Conservation (phyloP, 495 filamentous ascomycete species). For the Aspergillus egyptiacus region DNA sequence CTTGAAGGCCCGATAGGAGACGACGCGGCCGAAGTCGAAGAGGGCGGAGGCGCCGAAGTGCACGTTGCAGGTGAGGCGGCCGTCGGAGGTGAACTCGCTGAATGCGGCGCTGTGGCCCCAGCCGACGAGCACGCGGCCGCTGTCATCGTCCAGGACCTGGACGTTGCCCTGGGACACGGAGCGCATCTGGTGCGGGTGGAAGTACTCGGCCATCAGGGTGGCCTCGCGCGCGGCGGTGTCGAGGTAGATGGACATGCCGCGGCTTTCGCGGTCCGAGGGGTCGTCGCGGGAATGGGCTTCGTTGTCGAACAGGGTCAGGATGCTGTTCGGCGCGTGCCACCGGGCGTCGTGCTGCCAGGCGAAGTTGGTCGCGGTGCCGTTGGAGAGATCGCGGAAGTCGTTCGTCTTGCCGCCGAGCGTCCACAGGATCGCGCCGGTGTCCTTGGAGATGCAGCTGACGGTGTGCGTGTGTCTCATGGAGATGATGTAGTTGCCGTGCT, state of each 20-base stretch:
- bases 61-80: slow-evolving; percentile 42
- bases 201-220: slow-evolving; percentile 22
- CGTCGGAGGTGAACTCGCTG: slow-evolving; percentile 49
- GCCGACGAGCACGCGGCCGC: slow-evolving; percentile 49
- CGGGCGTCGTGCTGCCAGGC: slow-evolving; percentile 52
- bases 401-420: slow-evolving; percentile 40
- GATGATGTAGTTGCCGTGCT: slow-evolving; percentile 46
- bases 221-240: slow-evolving; percentile 21
- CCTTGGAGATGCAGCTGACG: slow-evolving; percentile 32
- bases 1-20: slow-evolving; percentile 36
- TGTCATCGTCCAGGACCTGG: slow-evolving; percentile 47
- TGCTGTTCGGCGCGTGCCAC: slow-evolving; percentile 30
- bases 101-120: slow-evolving; percentile 53
- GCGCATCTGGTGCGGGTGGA: slow-evolving; percentile 30
- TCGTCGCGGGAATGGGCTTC: slow-evolving; percentile 26
- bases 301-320: slow-evolving; percentile 50
- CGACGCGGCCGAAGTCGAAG: slow-evolving; percentile 33
- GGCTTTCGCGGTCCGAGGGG: slow-evolving; percentile 17
- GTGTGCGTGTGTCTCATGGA: slow-evolving; percentile 45
- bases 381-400: slow-evolving; percentile 38
- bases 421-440: slow-evolving; percentile 37
- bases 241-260: slow-evolving; percentile 29
- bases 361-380: slow-evolving; percentile 40
- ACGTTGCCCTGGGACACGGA: slow-evolving; percentile 53
- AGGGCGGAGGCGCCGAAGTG: slow-evolving; percentile 35